Evolutionary conservation across 139 green algal genomes (phyloP).

Genomic region (Desmodesmus armatus): DNA sequence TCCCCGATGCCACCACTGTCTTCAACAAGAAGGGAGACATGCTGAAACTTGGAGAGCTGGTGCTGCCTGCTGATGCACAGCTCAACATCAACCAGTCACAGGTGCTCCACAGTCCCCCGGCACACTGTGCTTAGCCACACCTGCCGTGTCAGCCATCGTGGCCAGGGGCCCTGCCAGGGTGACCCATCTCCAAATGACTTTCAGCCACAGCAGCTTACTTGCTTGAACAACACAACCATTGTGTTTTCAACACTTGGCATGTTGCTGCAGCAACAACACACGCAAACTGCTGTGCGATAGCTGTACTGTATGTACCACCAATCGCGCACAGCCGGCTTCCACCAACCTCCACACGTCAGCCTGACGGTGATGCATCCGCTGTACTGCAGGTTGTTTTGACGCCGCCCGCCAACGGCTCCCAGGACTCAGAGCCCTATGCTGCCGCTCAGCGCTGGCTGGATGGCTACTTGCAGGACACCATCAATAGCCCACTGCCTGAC

Average conservation of each 20-base stretch:
- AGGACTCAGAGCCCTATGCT: conserved; percentile 4
- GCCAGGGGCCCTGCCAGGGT: not conserved
- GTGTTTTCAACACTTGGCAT: no score
- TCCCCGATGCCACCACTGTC: conserved; percentile 53
- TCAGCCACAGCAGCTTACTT: not conserved
- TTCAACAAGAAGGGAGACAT: conserved; percentile 42
- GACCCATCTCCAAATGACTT: not conserved
- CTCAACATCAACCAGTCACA: conserved; percentile 15
- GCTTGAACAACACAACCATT: no score
- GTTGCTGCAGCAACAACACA: no score
- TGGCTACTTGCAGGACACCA: not conserved
- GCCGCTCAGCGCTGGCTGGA: conserved; percentile 6
- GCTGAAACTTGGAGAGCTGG: conserved; percentile 34
- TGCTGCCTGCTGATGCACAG: conserved; percentile 23
- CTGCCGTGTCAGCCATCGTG: no score
- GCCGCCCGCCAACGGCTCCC: no score
- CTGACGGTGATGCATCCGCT: no score
- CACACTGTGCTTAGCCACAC: no score
- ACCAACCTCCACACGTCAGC: no score
- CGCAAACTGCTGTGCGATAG: no score
- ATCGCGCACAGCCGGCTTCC: no score
- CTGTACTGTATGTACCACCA: no score
- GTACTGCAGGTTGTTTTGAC: conserved; percentile 3
- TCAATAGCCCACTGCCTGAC: conserved; percentile 1
- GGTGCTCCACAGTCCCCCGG: no score